Evolutionary conservation across 768 basidiomycete genomes (phyloP), one percentile per base, ranked within the genome.

Genomic region (Tephrocybe rancida): DNA sequence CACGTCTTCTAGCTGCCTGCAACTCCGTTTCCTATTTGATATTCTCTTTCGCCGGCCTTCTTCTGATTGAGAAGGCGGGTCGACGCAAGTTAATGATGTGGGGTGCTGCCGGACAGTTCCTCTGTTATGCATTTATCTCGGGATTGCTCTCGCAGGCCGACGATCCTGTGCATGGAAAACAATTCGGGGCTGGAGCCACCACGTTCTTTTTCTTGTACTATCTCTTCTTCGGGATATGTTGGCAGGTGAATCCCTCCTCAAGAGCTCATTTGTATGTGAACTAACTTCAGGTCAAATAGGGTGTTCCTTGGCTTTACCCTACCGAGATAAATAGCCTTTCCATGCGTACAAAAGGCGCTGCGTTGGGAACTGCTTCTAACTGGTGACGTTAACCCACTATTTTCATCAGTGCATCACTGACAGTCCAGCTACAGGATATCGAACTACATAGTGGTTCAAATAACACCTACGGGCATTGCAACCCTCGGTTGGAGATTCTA

Each of bases 11-110:
- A 24, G 78, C 78, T 1, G 78, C 75, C 9, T 80, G 79, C 66
- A 81, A 81, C 59, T 80, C 79, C 21, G 70, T 79, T 27, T 78
- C 77, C 1, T 81, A 80, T 60, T 72, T 81, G 25, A 14, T 74
- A 14, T 80, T 80, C 58, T 75, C 79, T 2, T 80, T 80, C 60
- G 61, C 66, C 2, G 78, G 79, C 2, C 63, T 80, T 26, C 54
- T 73, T 18, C 68, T 80, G 27, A 80, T 80, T 52, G 80, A 81
- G 52, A 75, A 67, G 38, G 76, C 74, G 0, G 80, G 80, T 3
- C 68, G 80, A 29, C 70, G 79, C 25, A 78, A 77, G 56, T 62
- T 81, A 24, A 78, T 81, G 77, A 79, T 81, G 71, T 80, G 74
- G 73, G 79, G 79, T 32, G 80, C 80, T 10, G 75, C 74, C 3